These are phyloP conservation scores for Ophiocordyceps camponoti-leonardi DNA, from an alignment of 2,329 filamentous ascomycete species.

Conservation along the genomic window DNA sequence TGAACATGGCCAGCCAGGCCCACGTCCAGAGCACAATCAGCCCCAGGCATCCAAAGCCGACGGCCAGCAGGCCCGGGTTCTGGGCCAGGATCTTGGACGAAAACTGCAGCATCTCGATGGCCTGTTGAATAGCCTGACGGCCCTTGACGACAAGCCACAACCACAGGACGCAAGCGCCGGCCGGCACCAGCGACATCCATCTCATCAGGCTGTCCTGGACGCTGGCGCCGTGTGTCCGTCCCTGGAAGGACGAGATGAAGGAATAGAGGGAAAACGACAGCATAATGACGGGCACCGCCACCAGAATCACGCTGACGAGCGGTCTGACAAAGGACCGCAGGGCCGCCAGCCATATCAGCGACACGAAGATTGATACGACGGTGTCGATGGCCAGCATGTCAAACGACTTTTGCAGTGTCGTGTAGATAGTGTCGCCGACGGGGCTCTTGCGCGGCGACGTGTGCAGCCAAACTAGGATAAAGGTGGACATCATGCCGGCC, in stretches of 20 bases:
- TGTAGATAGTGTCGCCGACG: slow-evolving; percentile 88
- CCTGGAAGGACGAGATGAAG: slow-evolving; percentile 76
- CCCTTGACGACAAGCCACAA: slow-evolving; percentile 67
- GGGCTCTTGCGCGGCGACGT: slow-evolving; percentile 57
- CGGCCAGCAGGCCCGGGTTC: slow-evolving; percentile 63
- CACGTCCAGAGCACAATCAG: slow-evolving; percentile 80
- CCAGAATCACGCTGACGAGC: slow-evolving; percentile 63
- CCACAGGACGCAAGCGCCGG: slow-evolving; percentile 59
- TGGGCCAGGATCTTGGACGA: slow-evolving; percentile 72
- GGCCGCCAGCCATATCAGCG: slow-evolving; percentile 77
- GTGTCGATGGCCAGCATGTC: slow-evolving; percentile 85
- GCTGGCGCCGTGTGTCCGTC: slow-evolving; percentile 52
- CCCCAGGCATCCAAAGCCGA: slow-evolving; percentile 65
- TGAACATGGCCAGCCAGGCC: slow-evolving; percentile 95
- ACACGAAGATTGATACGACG: slow-evolving; percentile 72
- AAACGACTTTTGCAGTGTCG: slow-evolving; percentile 70
- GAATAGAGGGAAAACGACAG: slow-evolving; percentile 85
- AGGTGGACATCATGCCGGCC: slow-evolving; percentile 72
- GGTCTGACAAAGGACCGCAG: slow-evolving; percentile 74
- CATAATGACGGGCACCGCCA: slow-evolving; percentile 73
- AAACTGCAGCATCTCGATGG: slow-evolving; percentile 83
- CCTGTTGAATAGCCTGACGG: slow-evolving; percentile 63
- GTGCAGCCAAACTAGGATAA: slow-evolving; percentile 78
- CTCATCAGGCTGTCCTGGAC: slow-evolving; percentile 84
- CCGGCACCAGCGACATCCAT: slow-evolving; percentile 66